A percentile compares a stretch with the other conserved stretches of the same genome.
phyloP scores from a whole-genome alignment of 129 eudicot species.

The Helianthus tuberosus region DNA sequence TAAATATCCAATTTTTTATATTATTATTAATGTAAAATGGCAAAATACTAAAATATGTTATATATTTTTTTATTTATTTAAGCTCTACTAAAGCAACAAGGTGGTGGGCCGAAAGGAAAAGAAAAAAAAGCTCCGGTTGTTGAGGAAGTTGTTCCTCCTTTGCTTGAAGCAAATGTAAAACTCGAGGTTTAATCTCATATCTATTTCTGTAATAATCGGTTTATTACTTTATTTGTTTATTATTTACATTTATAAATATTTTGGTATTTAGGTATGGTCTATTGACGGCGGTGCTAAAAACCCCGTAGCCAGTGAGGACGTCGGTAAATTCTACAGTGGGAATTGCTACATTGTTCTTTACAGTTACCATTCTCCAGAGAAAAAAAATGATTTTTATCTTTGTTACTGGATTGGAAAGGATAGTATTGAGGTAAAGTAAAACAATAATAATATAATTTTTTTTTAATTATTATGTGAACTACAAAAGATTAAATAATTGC shows the following conservation, averaged over 20 bases:
- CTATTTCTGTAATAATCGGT: background rate
- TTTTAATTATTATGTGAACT: too few relatives aligned
- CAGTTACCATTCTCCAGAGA: too few relatives aligned
- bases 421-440: too few relatives aligned
- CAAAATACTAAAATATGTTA: background rate
- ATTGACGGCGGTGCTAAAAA: slow-evolving; percentile 78
- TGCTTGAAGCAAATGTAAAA: slow-evolving; percentile 90
- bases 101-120: slow-evolving; percentile 72
- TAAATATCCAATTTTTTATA: slow-evolving; percentile 27
- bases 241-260: slow-evolving; percentile 1
- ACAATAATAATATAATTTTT: too few relatives aligned
- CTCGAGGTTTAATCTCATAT: slow-evolving; percentile 59
- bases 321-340: slow-evolving; percentile 94
- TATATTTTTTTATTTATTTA: slow-evolving; percentile 3
- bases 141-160: too few relatives aligned
- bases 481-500: too few relatives aligned
- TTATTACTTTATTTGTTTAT: background rate
- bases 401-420: too few relatives aligned
- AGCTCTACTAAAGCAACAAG: slow-evolving; percentile 99
- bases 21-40: background rate
- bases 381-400: too few relatives aligned
- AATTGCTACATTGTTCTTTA: slow-evolving; percentile 99
- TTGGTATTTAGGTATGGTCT: slow-evolving; percentile 74
- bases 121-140: slow-evolving; percentile 64
- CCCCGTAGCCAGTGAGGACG: slow-evolving; percentile 67